Evolutionary conservation across 345 rosid species (phyloP).

Genomic region (Syzygium aqueum): DNA sequence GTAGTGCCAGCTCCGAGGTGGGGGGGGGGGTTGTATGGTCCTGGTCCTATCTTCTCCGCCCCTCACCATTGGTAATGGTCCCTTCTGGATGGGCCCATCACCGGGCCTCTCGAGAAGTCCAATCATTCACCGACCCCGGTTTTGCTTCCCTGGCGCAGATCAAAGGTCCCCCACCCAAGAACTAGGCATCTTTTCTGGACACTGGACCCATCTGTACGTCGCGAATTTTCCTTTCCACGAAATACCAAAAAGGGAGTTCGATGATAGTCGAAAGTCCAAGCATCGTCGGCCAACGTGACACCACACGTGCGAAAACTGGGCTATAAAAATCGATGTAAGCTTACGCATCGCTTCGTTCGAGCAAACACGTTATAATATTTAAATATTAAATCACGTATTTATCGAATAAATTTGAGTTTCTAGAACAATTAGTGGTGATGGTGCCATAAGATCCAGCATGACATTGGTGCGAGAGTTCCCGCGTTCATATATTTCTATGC

Average conservation of each 20-base stretch:
- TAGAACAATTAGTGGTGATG: background rate
- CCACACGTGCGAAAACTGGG: too few species aligned
- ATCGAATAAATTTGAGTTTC: too few species aligned
- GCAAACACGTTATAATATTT: too few species aligned
- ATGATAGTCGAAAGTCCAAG: background rate
- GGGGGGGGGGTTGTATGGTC: background rate
- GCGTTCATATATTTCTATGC: too few species aligned
- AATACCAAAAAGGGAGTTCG: background rate
- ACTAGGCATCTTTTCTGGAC: background rate
- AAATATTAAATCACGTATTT: too few species aligned
- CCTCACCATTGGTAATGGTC: background rate
- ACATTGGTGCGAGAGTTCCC: background rate
- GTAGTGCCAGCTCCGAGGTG: background rate
- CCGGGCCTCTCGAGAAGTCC: background rate
- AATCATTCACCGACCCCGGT: background rate
- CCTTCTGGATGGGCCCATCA: background rate
- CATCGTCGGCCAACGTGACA: background rate
- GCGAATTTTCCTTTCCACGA: background rate
- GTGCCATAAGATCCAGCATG: too few species aligned
- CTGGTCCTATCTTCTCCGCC: background rate
- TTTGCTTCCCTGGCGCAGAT: background rate
- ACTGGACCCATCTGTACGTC: background rate
- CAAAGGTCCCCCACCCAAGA: background rate
- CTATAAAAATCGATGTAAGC: too few species aligned
- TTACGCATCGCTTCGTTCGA: too few species aligned